Percentiles rank a stretch among this genome's conserved stretches.
Evolutionary conservation across 2,329 filamentous ascomycete species (phyloP).

Genomic region (Gaeumannomyces tritici): DNA sequence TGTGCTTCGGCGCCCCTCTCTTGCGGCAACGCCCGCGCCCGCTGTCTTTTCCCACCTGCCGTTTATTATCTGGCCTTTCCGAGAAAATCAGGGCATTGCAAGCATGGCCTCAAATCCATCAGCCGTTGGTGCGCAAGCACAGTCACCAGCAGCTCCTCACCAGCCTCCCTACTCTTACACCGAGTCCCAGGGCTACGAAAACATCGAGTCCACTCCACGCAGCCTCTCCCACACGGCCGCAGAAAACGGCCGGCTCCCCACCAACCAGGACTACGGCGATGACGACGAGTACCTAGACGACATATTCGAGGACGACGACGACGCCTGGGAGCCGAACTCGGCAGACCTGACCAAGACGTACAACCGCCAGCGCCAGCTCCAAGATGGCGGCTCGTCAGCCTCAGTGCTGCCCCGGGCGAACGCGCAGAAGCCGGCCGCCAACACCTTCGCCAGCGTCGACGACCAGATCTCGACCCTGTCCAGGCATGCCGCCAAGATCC

Average conservation of each 20-base stretch:
- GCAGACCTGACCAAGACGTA: conserved; percentile 77
- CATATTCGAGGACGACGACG: conserved; percentile 34
- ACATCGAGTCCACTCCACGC: conserved; percentile 18
- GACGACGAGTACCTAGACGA: conserved; percentile 30
- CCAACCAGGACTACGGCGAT: conserved; percentile 19
- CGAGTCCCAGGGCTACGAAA: conserved; percentile 32
- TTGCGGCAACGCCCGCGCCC: background rate
- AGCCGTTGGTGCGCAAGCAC: background rate
- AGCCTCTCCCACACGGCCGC: conserved; percentile 16
- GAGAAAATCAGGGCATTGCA: background rate
- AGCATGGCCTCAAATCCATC: background rate
- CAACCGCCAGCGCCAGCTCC: conserved; percentile 69
- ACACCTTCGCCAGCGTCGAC: conserved; percentile 71
- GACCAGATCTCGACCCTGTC: conserved; percentile 82
- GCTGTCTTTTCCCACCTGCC: background rate
- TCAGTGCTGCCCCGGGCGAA: conserved; percentile 58
- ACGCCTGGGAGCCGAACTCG: conserved; percentile 44
- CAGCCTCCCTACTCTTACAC: conserved; percentile 34
- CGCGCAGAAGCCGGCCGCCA: conserved; percentile 67
- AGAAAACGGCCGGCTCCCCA: conserved; percentile 19
- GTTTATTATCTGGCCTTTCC: background rate
- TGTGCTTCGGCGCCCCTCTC: background rate
- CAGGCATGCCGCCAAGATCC: conserved; percentile 77
- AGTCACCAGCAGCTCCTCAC: conserved; percentile 25
- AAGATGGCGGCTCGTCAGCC: conserved; percentile 22